Percentiles rank a stretch among this genome's conserved stretches.
These are phyloP conservation scores for Volvariella volvacea DNA, from an alignment of 1,284 basidiomycete genomes.

Conservation along the genomic window DNA sequence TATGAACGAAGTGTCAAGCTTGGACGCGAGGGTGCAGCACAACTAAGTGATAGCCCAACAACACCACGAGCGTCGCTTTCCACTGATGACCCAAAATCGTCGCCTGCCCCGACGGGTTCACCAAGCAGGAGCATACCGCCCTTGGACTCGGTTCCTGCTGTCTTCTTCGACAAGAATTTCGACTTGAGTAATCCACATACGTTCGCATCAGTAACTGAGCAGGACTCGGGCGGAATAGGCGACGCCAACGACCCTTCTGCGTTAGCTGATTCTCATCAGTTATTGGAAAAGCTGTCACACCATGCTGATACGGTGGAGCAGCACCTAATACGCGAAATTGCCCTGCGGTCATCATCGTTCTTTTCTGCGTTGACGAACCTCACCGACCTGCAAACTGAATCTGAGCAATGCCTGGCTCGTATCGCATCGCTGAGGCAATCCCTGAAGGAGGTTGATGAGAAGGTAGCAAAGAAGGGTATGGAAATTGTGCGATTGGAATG, in stretches of 20 bases:
- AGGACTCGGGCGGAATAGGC: constrained; percentile 21
- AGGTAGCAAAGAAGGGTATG: constrained; percentile 73
- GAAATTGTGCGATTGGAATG: constrained; percentile 64
- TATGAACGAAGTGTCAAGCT: constrained; percentile 50
- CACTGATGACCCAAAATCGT: constrained; percentile 13
- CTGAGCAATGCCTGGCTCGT: constrained; percentile 73
- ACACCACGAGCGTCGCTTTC: constrained; percentile 21
- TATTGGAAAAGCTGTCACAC: constrained; percentile 90
- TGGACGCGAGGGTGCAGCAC: constrained; percentile 38
- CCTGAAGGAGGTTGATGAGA: constrained; percentile 72
- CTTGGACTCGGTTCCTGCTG: constrained; percentile 71
- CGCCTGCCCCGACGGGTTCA: constrained; percentile 23
- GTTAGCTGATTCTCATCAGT: constrained; percentile 59
- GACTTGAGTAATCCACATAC: constrained; percentile 82
- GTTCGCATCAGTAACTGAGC: constrained; percentile 79
- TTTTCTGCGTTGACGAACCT: constrained; percentile 95
- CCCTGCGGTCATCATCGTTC: constrained; percentile 86
- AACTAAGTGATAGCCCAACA: constrained; percentile 22
- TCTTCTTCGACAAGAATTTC: constrained; percentile 79
- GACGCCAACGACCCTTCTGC: constrained; percentile 44
- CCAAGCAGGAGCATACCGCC: constrained; percentile 47
- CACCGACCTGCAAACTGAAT: constrained; percentile 87
- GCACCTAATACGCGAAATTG: constrained; percentile 92
- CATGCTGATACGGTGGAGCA: constrained; percentile 94
- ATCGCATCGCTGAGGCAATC: constrained; percentile 70